Conservation (phyloP, 2,329 filamentous ascomycete species). For the Aspergillus nomiae region DNA sequence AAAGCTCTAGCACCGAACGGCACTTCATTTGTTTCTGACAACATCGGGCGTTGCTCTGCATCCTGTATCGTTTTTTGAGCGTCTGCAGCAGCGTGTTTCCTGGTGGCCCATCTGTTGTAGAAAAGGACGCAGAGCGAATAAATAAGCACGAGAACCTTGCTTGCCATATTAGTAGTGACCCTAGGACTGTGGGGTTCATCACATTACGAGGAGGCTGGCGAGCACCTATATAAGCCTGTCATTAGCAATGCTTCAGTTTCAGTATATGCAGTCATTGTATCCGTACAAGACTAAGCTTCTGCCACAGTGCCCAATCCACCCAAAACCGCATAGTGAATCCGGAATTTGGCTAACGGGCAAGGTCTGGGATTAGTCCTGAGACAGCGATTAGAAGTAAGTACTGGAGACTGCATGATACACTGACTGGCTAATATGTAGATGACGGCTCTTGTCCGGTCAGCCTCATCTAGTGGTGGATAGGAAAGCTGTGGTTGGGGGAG, state of each 20-base stretch:
- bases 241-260: constrained; percentile 13
- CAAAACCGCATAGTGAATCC: constrained; percentile 57
- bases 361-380: not conserved
- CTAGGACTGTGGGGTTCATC: not conserved
- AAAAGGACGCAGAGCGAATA: constrained; percentile 67
- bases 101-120: constrained; percentile 58
- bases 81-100: constrained; percentile 65
- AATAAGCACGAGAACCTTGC: constrained; percentile 65
- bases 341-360: not conserved
- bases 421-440: not conserved
- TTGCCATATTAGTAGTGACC: constrained; percentile 35
- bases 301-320: constrained; percentile 75
- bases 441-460: not conserved
- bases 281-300: constrained; percentile 87
- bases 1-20: constrained; percentile 87
- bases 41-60: constrained; percentile 57
- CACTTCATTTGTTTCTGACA: constrained; percentile 61
- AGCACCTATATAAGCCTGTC: constrained; percentile 60
- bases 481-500: not conserved
- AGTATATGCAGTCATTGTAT: not conserved
- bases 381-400: not conserved
- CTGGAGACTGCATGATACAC: not conserved
- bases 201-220: constrained; percentile 64
- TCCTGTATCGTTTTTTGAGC: constrained; percentile 58
- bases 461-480: not conserved